These are phyloP conservation scores for Cystoisospora suis DNA, from an alignment of 169 alveolate genomes.

Conservation along the genomic window DNA sequence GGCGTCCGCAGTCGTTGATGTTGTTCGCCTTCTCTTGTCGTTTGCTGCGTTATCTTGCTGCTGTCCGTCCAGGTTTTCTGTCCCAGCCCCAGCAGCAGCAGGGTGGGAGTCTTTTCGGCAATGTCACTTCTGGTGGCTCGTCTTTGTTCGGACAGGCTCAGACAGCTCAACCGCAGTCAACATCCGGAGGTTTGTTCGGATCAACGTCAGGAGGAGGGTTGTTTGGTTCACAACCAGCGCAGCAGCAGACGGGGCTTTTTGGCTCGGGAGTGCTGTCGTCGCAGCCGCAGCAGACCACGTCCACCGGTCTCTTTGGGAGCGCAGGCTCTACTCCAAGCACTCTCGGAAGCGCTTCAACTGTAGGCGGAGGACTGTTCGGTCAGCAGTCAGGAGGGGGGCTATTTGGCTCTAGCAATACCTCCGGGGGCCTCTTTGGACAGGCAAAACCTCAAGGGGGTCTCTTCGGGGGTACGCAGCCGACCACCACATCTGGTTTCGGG, in stretches of 20 bases:
- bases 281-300: background rate
- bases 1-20: background rate
- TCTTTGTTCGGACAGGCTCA: slow-evolving; percentile 30
- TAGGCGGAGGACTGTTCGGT: slow-evolving; percentile 43
- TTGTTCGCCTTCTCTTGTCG: background rate
- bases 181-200: slow-evolving; percentile 34
- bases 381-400: slow-evolving; percentile 60
- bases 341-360: background rate
- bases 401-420: slow-evolving; percentile 12
- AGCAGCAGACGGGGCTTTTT: background rate
- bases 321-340: background rate
- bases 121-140: background rate
- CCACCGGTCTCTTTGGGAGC: slow-evolving; percentile 6
- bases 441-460: background rate
- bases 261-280: background rate
- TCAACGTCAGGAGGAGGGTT: background rate
- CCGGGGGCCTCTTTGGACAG: background rate
- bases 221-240: background rate
- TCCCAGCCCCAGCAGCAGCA: slow-evolving; percentile 24
- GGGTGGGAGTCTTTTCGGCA: background rate
- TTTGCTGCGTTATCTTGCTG: background rate
- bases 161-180: slow-evolving; percentile 13
- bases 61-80: background rate
- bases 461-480: background rate
- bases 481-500: background rate